Conservation (phyloP, 371 early-diverging fungal species). For the Mucor lusitanicus region DNA sequence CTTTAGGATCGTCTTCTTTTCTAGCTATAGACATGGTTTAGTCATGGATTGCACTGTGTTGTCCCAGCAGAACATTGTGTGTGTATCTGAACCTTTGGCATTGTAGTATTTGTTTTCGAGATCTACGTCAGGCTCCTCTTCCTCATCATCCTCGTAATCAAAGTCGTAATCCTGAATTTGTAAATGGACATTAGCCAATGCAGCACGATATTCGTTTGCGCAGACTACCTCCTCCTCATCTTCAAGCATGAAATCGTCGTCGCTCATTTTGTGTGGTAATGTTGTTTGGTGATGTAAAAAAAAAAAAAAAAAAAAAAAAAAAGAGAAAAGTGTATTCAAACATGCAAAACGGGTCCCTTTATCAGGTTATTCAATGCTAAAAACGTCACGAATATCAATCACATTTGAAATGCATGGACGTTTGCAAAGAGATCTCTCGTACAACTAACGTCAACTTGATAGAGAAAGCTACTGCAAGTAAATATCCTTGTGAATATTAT, state of each 20-base stretch:
- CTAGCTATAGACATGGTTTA: conserved; percentile 35
- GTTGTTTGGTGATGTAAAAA: background rate
- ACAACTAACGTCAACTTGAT: too few species aligned
- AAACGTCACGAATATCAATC: background rate
- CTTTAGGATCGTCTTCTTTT: conserved; percentile 83
- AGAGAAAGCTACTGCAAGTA: too few species aligned
- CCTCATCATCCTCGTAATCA: conserved; percentile 87
- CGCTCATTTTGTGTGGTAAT: conserved; percentile 45
- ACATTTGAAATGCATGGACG: too few species aligned
- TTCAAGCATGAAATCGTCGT: conserved; percentile 75
- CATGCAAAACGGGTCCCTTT: background rate
- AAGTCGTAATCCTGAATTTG: conserved; percentile 77
- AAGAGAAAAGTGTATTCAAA: background rate
- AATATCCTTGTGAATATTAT: too few species aligned
- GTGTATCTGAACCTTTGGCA: conserved; percentile 92
- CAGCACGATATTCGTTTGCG: background rate
- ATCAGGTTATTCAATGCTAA: background rate
- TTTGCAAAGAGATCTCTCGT: too few species aligned
- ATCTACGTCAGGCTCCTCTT: conserved; percentile 84
- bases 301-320: background rate
- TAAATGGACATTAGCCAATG: background rate
- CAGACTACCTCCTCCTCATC: conserved; percentile 59
- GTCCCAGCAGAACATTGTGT: background rate
- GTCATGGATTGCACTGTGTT: background rate
- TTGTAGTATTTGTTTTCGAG: conserved; percentile 95